A percentile compares a stretch with the other conserved stretches of the same genome.
Conservation (phyloP, 2,329 filamentous ascomycete genomes). For the Ampelomyces quisqualis region DNA sequence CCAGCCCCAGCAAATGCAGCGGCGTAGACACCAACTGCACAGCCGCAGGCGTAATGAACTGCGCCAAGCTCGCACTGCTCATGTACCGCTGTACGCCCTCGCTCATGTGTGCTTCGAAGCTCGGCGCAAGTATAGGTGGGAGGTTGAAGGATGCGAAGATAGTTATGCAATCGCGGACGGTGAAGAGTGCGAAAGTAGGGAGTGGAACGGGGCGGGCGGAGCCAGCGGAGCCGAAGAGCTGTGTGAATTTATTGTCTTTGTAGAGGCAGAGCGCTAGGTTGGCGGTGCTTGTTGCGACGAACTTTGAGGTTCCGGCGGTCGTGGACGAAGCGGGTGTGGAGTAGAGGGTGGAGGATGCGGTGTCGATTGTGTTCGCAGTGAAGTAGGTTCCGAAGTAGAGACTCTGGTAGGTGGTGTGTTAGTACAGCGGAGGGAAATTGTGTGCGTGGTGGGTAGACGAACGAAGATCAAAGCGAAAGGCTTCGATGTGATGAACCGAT, state of each 20-base stretch:
- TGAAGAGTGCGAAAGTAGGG: conserved; percentile 75
- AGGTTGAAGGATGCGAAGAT: conserved; percentile 93
- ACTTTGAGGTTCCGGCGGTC: conserved; percentile 76
- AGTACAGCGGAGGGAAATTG: background rate
- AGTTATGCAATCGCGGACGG: conserved; percentile 78
- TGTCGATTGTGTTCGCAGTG: conserved; percentile 86
- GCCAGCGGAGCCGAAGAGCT: conserved; percentile 68
- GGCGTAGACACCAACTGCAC: conserved; percentile 81
- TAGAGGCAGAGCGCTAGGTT: conserved; percentile 86
- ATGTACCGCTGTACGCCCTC: conserved; percentile 57
- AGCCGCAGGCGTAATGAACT: conserved; percentile 76
- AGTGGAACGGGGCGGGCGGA: conserved; percentile 59
- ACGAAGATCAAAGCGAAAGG: conserved; percentile 66
- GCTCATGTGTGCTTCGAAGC: conserved; percentile 50
- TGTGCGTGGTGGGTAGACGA: conserved; percentile 11
- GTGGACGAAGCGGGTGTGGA: conserved; percentile 59
- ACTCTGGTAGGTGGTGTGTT: conserved; percentile 37
- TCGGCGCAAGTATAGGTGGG: conserved; percentile 73
- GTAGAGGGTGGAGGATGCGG: conserved; percentile 65
- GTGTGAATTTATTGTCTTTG: conserved; percentile 84
- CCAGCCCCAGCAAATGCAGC: conserved; percentile 79
- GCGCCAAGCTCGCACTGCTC: conserved; percentile 57
- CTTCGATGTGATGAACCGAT: conserved; percentile 61
- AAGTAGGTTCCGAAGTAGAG: conserved; percentile 89
- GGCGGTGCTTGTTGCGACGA: conserved; percentile 73